phyloP scores from a whole-genome alignment of 2,329 filamentous ascomycete genomes.

The Tolypocladium sp. region DNA sequence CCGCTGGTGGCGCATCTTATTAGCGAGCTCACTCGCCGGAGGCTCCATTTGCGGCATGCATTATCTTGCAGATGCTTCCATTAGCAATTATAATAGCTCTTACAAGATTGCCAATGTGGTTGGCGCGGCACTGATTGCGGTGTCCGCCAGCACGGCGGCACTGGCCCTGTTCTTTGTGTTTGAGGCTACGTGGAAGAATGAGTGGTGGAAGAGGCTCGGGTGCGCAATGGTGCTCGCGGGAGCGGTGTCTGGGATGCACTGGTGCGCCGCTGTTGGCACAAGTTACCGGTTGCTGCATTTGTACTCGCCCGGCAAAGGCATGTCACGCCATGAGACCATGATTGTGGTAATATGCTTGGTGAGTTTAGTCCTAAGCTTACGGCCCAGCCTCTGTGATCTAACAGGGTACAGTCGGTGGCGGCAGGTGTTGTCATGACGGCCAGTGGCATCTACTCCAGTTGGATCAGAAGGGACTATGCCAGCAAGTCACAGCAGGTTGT shows the following conservation, averaged over 20 bases:
- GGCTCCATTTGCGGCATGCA: conserved; percentile 75
- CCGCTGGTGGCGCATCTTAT: conserved; percentile 44
- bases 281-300: conserved; percentile 44
- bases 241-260: conserved; percentile 82
- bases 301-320: conserved; percentile 19
- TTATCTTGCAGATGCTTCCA: conserved; percentile 72
- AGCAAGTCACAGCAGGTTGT: conserved; percentile 53
- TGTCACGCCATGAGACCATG: conserved; percentile 8
- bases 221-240: conserved; percentile 60
- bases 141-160: conserved; percentile 59
- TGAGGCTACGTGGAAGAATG: conserved; percentile 64
- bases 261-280: conserved; percentile 66
- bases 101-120: conserved; percentile 53
- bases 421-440: conserved; percentile 51
- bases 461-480: conserved; percentile 42
- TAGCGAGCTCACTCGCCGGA: conserved; percentile 63
- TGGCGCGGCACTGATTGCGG: conserved; percentile 61
- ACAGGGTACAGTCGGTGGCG: conserved; percentile 40
- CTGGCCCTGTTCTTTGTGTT: conserved; percentile 70
- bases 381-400: neutral
- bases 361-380: conserved; percentile 16
- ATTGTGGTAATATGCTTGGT: conserved; percentile 67
- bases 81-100: conserved; percentile 60
- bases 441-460: conserved; percentile 31
- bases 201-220: conserved; percentile 62